Evolutionary conservation across 2,329 filamentous ascomycete genomes (phyloP).

Genomic region (Aspergillus fischeri): DNA sequence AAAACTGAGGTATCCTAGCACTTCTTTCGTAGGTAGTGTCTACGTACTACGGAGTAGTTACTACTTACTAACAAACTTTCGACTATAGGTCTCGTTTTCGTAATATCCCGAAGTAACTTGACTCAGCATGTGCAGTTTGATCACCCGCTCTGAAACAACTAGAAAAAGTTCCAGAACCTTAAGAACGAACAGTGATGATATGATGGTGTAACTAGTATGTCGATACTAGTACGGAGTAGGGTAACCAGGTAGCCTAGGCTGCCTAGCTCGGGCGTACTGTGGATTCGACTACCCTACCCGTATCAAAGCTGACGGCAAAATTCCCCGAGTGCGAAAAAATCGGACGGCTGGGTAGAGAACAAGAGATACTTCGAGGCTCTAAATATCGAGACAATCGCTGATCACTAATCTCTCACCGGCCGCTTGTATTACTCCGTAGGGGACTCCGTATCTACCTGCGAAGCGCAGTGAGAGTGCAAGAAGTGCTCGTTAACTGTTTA

Average conservation of each 20-base stretch:
- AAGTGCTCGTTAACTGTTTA: background rate
- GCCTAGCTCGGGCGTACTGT: background rate
- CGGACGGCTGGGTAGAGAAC: background rate
- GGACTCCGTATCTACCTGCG: too few species aligned
- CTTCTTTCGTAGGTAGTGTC: background rate
- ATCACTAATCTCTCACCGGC: background rate
- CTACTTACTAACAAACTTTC: background rate
- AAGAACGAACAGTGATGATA: background rate
- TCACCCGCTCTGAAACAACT: slow-evolving; percentile 31
- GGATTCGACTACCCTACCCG: background rate
- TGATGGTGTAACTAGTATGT: too few species aligned
- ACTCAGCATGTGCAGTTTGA: slow-evolving; percentile 24
- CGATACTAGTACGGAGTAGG: too few species aligned
- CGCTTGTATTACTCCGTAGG: too few species aligned
- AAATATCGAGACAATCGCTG: too few species aligned
- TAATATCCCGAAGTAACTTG: background rate
- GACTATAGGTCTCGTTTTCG: too few species aligned
- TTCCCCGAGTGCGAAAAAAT: background rate
- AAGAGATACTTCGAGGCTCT: background rate
- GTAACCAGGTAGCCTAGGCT: too few species aligned
- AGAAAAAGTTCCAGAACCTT: slow-evolving; percentile 18
- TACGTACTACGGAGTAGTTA: too few species aligned
- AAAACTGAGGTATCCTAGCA: background rate
- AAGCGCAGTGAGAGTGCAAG: background rate
- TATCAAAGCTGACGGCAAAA: background rate